Evolutionary conservation across 2,329 filamentous ascomycete species (phyloP), one percentile per base, ranked within the genome.

Genomic region (Thelonectria discophora): DNA sequence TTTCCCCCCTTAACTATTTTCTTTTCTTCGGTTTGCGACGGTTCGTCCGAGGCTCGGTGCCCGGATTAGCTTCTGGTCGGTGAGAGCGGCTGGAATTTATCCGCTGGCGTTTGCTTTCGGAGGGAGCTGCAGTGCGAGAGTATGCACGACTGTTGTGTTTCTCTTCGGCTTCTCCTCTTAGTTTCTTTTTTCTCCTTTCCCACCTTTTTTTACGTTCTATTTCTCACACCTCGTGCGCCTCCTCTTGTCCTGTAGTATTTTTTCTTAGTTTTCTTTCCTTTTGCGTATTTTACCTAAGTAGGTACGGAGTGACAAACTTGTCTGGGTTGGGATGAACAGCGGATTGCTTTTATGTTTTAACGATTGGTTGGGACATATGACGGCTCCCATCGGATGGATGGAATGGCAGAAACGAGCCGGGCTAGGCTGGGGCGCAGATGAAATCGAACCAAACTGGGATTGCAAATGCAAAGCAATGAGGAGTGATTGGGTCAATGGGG

Each of bases 71-170:
- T 72, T 74, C 69, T 73, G 69, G 73, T 77, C 73, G 73, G 76
- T 77, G 76, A 77, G 75, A 78, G 75, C 74, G 74, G 72, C 73
- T 74, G 67, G 74, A 67, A 67, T 65, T 65, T 24, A 24, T 65
- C 69, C 69, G 69, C 69, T 52, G 60, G 69, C 69, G 67, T 71
- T 71, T 67, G 21, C 48, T 53, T 12, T 57, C n/a, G 60, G 62
- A 30, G 27, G 4, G 27, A 10, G 48, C 60, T 55, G 55, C 59
- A n/a, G n/a, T n/a, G n/a, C n/a, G n/a, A n/a, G n/a, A n/a, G n/a
- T n/a, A n/a, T n/a, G n/a, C n/a, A n/a, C n/a, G n/a, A n/a, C n/a
- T n/a, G n/a, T n/a, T n/a, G n/a, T n/a, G n/a, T n/a, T 30, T 10
- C 15, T 43, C 17, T 51, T 62, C 47, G 24, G 15, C 48, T 46